Evolutionary conservation across 331 rosid species (phyloP).

Genomic region (Dryas integrifolia): DNA sequence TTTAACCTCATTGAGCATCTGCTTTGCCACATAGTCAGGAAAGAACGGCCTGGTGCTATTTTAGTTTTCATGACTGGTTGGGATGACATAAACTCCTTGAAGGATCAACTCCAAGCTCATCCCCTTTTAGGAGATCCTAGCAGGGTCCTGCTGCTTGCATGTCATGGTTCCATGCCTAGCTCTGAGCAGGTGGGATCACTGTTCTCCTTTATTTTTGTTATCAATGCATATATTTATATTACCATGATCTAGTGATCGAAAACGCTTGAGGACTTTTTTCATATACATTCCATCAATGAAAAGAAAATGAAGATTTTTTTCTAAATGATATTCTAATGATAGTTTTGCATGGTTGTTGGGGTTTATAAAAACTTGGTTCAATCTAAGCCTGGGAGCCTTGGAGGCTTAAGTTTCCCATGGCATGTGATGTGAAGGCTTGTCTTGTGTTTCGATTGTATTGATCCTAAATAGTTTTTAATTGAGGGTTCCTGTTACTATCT

Average conservation of each 20-base stretch:
- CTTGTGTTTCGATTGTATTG: neutral
- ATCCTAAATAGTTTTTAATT: neutral
- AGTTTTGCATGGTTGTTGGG: neutral
- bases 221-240: neutral
- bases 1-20: constrained; percentile 53
- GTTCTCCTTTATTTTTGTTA: neutral
- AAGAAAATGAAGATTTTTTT: neutral
- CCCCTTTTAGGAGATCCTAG: constrained; percentile 59
- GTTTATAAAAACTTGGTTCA: neutral
- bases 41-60: constrained; percentile 56
- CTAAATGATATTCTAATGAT: neutral
- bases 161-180: constrained; percentile 67
- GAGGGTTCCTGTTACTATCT: neutral
- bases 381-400: neutral
- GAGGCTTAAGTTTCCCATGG: neutral
- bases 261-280: neutral
- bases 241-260: neutral
- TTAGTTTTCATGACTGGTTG: constrained; percentile 66
- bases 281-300: neutral
- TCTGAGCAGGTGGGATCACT: constrained; percentile 40
- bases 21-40: constrained; percentile 44
- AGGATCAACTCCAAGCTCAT: constrained; percentile 55
- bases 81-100: constrained; percentile 59
- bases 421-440: neutral
- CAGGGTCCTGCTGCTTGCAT: constrained; percentile 53